A percentile compares a stretch with the other conserved stretches of the same genome.
Evolutionary conservation across 108 stramenopile species (phyloP).

Genomic region (Cyclotella distinguenda): DNA sequence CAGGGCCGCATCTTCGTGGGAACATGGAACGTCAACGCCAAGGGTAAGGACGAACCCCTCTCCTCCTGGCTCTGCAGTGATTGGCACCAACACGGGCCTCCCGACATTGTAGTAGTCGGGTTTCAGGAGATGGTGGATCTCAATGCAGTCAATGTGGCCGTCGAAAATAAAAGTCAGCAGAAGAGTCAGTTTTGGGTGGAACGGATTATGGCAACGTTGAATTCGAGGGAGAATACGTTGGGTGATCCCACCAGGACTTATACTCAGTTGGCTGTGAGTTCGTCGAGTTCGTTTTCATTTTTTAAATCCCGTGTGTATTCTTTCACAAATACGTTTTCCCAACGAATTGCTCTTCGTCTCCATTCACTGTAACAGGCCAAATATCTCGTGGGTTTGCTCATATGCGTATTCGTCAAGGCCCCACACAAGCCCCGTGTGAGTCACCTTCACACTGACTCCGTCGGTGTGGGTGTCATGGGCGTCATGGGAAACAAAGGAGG

Average conservation of each 20-base stretch:
- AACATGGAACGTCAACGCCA: constrained; percentile 99
- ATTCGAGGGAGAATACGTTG: constrained; percentile 50
- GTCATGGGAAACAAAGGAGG: constrained; percentile 99
- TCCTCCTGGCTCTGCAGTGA: constrained; percentile 85
- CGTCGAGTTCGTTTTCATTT: no score
- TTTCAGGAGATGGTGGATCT: constrained; percentile 99
- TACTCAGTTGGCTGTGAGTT: constrained; percentile 50
- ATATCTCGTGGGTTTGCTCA: constrained; percentile 91
- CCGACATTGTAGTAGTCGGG: constrained; percentile 93
- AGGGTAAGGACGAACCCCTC: constrained; percentile 87
- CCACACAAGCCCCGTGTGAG: constrained; percentile 66
- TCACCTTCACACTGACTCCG: constrained; percentile 69
- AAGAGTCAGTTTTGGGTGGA: constrained; percentile 88
- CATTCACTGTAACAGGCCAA: no score
- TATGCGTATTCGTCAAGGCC: constrained; percentile 90
- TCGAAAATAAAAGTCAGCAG: constrained; percentile 92
- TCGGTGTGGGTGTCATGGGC: constrained; percentile 97
- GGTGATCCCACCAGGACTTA: constrained; percentile 66
- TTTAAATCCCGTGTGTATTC: not conserved
- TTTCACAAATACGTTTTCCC: not conserved
- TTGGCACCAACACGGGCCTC: constrained; percentile 61
- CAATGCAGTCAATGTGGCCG: constrained; percentile 97
- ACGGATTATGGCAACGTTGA: constrained; percentile 70
- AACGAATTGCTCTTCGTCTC: not conserved
- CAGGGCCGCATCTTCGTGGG: constrained; percentile 87